Evolutionary conservation across 139 green algal species (phyloP).

Genomic region (Micractinium conductrix): DNA sequence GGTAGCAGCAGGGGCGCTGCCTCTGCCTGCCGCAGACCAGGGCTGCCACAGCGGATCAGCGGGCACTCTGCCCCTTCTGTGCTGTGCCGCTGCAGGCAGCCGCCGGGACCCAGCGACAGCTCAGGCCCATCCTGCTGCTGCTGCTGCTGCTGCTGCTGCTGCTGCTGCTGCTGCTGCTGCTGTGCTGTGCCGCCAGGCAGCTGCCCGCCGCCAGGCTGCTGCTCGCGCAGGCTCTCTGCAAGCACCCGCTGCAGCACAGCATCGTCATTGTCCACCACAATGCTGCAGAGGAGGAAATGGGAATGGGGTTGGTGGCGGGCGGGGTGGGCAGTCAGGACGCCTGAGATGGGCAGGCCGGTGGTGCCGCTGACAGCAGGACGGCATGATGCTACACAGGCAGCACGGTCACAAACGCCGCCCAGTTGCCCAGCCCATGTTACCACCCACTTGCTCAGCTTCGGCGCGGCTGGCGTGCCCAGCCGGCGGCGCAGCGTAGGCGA

Average conservation of each 20-base stretch:
- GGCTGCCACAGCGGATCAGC: not conserved
- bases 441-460: not conserved
- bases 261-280: conserved; percentile 7
- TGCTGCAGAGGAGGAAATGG: not conserved
- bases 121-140: not conserved
- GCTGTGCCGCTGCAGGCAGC: not conserved
- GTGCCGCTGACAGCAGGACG: too few relatives aligned
- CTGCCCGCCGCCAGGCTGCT: too few relatives aligned
- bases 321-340: not conserved
- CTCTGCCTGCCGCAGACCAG: not conserved
- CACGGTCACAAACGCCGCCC: too few relatives aligned
- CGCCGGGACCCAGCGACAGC: too few relatives aligned
- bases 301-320: not conserved
- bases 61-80: not conserved
- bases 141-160: not conserved
- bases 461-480: not conserved
- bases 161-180: not conserved
- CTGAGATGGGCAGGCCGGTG: not conserved
- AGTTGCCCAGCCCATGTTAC: not conserved
- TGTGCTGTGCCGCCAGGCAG: too few relatives aligned
- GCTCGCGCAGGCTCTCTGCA: conserved; percentile 13
- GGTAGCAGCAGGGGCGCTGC: not conserved
- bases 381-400: not conserved
- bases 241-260: conserved; percentile 17
- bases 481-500: not conserved